A percentile compares a stretch with the other conserved stretches of the same genome.
Evolutionary conservation across 169 alveolate species (phyloP).

Genomic region (Eimeria sp.): DNA sequence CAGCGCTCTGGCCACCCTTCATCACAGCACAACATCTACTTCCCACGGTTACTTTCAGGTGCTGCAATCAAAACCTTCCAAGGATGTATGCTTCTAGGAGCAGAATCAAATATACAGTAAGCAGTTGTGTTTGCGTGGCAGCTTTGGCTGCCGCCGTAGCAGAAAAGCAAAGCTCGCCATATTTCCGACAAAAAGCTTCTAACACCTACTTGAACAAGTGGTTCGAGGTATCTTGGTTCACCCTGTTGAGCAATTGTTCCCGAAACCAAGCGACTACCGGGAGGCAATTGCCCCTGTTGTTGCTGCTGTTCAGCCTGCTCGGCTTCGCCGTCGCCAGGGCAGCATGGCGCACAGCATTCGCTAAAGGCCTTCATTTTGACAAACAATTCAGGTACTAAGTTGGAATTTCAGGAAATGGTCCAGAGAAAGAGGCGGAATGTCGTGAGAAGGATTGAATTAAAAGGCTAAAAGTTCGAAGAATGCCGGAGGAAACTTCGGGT

Average conservation of each 20-base stretch:
- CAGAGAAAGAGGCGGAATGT: not conserved
- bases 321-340: conserved; percentile 71
- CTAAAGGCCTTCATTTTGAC: conserved; percentile 50
- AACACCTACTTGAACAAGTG: conserved; percentile 79
- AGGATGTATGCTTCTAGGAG: not conserved
- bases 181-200: not conserved
- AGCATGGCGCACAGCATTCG: conserved; percentile 72
- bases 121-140: not conserved
- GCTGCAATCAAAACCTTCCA: not conserved
- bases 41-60: not conserved
- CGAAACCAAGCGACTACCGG: conserved; percentile 80
- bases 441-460: not conserved
- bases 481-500: not conserved
- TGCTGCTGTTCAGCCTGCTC: conserved; percentile 66
- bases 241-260: conserved; percentile 80
- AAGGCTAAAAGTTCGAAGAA: not conserved
- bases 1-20: not conserved
- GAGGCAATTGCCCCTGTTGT: conserved; percentile 55
- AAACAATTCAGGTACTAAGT: not conserved
- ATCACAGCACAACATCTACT: not conserved
- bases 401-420: not conserved
- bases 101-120: not conserved
- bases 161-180: not conserved
- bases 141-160: not conserved
- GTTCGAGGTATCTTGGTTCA: conserved; percentile 80